Evolutionary conservation across 2,329 filamentous ascomycete species (phyloP), one percentile per base, ranked within the genome.

Genomic region (Diaporthe batatas): DNA sequence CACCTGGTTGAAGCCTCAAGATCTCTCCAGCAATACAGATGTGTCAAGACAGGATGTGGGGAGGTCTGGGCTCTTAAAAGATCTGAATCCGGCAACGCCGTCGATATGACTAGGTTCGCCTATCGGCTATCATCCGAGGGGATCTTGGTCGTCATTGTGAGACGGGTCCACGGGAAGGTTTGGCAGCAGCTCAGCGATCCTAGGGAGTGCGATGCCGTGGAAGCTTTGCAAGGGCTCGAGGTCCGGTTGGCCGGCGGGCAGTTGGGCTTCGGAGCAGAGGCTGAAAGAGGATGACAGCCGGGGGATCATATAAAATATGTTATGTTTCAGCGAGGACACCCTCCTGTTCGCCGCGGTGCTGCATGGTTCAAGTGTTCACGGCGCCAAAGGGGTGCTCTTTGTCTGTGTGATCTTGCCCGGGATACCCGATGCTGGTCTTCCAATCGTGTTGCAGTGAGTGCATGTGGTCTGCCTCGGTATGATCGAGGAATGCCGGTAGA

Each of bases 21-120:
- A 16, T 7, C n/a, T 16, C 42, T 23, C 34, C 39, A 2, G 29
- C 16, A 36, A 36, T 1, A 57, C 21, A 32, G 16, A 29, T 6
- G 10, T 25, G 12, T 39, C 14, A 36, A 29, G 14, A 29, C 18
- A 25, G 32, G 34, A 29, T 11, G 55, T 21, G 12, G 44, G 68
- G 39, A 53, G n/a, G 57, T 12, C 32, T 8, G 53, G 39, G 18
- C 14, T 51, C 44, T 47, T 49, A 47, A 57, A 57, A 42, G 68
- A 49, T 39, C 51, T 67, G 62, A 36, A 42, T 49, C 1, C 42
- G 68, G 51, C 36, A 25, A 25, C 23, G 23, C 62, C 51, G 44
- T 51, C 25, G 14, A 68, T 34, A 25, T 54, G 81, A 57, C 49
- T 32, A 18, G 29, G 29, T 39, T 47, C 23, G 32, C n/a, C 62